phyloP scores from a whole-genome alignment of 2,329 filamentous ascomycete species.

The Aspergillus amoenus region DNA sequence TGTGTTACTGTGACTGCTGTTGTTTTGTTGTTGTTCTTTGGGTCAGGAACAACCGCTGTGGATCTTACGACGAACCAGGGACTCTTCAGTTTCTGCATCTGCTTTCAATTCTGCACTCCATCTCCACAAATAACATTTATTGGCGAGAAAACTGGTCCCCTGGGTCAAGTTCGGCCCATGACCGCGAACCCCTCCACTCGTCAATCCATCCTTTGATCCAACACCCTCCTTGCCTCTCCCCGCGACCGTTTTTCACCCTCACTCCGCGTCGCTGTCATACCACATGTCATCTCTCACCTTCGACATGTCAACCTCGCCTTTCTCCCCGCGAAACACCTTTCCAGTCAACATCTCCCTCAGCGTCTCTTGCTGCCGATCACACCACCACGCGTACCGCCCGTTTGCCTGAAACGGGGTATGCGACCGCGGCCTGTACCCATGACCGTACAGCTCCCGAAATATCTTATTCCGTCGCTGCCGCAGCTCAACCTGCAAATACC shows the following conservation, averaged over 20 bases:
- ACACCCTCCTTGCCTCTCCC: neutral
- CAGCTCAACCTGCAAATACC: neutral
- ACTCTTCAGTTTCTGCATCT: neutral
- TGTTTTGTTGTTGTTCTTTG: neutral
- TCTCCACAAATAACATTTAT: no score
- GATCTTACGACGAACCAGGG: neutral
- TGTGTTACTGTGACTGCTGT: neutral
- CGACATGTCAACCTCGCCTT: neutral
- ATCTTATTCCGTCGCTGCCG: slow-evolving; percentile 1
- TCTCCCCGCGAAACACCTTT: neutral
- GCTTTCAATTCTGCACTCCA: neutral
- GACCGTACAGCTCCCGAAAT: neutral
- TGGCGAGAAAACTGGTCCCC: no score
- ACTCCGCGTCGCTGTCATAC: slow-evolving; percentile 5
- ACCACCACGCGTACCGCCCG: slow-evolving; percentile 9
- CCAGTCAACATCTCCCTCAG: slow-evolving; percentile 6
- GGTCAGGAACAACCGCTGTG: slow-evolving; percentile 6
- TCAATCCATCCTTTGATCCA: no score
- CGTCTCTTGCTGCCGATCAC: slow-evolving; percentile 1
- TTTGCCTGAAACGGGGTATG: neutral
- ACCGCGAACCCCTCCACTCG: no score
- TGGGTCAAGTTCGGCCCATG: no score
- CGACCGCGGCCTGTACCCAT: neutral
- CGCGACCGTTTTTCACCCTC: neutral
- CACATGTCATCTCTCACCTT: slow-evolving; percentile 1